phyloP scores from a whole-genome alignment of 306 rosid species.

The Ormosia semicastrata region DNA sequence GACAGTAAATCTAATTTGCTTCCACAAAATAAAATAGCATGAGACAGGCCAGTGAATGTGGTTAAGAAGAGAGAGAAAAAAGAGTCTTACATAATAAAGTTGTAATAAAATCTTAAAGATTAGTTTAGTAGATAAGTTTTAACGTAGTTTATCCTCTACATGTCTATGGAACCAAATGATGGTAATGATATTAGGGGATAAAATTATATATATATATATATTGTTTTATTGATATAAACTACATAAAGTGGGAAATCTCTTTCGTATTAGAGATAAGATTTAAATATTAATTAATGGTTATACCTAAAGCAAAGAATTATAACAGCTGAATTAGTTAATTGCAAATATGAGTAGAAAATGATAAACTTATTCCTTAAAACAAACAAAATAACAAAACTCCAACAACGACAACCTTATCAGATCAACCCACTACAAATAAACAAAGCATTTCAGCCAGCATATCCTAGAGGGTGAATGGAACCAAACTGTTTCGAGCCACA shows the following conservation, averaged over 20 bases:
- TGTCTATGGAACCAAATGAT: no score
- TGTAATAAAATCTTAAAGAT: no score
- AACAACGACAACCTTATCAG: neutral
- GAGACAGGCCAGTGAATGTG: no score
- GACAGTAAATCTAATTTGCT: no score
- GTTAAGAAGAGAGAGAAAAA: no score
- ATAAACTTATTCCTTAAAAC: neutral
- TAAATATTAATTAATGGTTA: neutral
- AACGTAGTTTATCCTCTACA: no score
- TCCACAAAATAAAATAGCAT: no score
- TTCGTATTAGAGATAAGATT: neutral
- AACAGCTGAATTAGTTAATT: neutral
- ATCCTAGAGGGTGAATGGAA: slow-evolving; percentile 15
- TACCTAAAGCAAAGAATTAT: neutral
- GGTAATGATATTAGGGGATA: no score
- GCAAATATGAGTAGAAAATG: neutral
- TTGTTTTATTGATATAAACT: neutral
- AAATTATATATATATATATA: no score
- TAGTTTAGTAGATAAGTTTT: no score
- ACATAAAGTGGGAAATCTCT: neutral
- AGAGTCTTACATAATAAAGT: no score
- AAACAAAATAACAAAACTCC: neutral
- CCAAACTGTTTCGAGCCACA: neutral
- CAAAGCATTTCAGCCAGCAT: neutral
- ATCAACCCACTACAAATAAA: neutral